Evolutionary conservation across 1,284 basidiomycete species (phyloP).

Genomic region (Apiotrichum montevideense): DNA sequence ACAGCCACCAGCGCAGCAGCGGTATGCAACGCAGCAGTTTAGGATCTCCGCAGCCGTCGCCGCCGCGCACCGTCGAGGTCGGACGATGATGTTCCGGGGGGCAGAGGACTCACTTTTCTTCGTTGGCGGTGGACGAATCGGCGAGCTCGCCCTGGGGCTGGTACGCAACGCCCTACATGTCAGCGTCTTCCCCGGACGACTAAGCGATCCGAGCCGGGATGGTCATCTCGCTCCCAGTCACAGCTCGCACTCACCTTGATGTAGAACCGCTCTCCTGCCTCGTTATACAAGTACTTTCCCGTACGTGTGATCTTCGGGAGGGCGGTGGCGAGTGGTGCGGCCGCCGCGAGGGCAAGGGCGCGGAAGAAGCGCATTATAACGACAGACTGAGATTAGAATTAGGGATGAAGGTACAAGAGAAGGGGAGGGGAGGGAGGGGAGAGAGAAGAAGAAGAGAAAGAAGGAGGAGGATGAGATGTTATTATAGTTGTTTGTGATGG

Average conservation of each 20-base stretch:
- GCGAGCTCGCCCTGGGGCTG: conserved; percentile 67
- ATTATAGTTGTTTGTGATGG: no score
- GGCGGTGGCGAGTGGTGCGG: conserved; percentile 25
- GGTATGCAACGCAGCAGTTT: no score
- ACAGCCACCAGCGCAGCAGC: no score
- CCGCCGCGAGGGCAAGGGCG: conserved; percentile 4
- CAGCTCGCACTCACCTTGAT: conserved; percentile 55
- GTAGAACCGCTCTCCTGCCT: conserved; percentile 70
- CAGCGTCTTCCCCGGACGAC: no score
- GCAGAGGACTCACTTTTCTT: conserved; percentile 40
- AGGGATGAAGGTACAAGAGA: background rate
- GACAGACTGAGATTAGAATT: no score
- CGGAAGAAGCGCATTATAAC: conserved; percentile 11
- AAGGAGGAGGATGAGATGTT: background rate
- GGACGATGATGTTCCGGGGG: no score
- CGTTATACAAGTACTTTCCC: conserved; percentile 66
- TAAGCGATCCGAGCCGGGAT: no score
- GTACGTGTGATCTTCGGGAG: conserved; percentile 40
- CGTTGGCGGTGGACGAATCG: conserved; percentile 51
- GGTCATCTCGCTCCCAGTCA: no score
- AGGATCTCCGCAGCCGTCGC: no score
- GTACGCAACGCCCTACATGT: conserved; percentile 66
- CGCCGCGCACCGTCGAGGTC: no score
- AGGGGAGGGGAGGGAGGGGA: no score
- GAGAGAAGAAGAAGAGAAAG: background rate